Evolutionary conservation across 1,284 basidiomycete species (phyloP).

Genomic region (Ceratorhiza oryzae-sativae): DNA sequence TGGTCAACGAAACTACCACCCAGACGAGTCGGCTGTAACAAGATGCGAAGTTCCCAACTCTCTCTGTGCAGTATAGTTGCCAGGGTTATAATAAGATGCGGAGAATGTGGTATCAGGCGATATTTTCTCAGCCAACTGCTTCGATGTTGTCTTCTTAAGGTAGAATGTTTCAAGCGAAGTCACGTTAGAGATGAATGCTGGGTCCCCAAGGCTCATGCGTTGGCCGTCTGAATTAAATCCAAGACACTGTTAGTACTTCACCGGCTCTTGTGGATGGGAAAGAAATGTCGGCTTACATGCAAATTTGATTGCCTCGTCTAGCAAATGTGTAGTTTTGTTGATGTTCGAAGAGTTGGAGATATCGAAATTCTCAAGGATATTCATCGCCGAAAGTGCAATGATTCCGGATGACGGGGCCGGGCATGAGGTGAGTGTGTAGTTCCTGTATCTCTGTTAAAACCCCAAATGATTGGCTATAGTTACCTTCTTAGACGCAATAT

Average conservation of each 20-base stretch:
- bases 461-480: no score
- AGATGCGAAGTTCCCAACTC: constrained; percentile 37
- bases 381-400: constrained; percentile 34
- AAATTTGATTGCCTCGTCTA: constrained; percentile 40
- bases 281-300: not conserved
- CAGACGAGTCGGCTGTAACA: constrained; percentile 27
- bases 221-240: constrained; percentile 39
- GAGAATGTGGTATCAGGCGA: not conserved
- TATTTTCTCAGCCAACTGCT: constrained; percentile 9
- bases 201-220: constrained; percentile 37
- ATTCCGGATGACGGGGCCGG: constrained; percentile 39
- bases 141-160: constrained; percentile 27
- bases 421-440: constrained; percentile 35
- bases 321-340: constrained; percentile 29
- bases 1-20: constrained; percentile 37
- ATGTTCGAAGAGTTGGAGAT: constrained; percentile 24
- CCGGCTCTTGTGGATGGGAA: no score
- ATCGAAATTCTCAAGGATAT: constrained; percentile 36
- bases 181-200: constrained; percentile 30
- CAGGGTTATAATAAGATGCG: constrained; percentile 27
- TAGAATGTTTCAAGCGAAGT: constrained; percentile 23
- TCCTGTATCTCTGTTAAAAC: constrained; percentile 33
- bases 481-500: no score
- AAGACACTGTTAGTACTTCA: not conserved
- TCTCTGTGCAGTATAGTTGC: constrained; percentile 19